A percentile compares a stretch with the other conserved stretches of the same genome.
These are phyloP conservation scores for Prunus yedoensis DNA, from an alignment of 331 rosid genomes.

Conservation along the genomic window DNA sequence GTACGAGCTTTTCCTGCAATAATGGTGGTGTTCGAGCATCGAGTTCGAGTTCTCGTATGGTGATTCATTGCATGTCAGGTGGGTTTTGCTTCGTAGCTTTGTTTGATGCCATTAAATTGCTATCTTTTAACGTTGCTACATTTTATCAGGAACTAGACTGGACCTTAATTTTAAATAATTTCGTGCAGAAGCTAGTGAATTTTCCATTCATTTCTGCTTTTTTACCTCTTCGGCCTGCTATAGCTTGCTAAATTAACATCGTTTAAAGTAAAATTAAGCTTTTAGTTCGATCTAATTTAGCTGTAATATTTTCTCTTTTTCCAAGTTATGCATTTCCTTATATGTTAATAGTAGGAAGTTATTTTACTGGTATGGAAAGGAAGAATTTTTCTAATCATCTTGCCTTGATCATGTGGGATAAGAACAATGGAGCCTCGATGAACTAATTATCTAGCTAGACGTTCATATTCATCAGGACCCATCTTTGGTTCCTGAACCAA, in stretches of 20 bases:
- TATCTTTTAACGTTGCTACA: neutral
- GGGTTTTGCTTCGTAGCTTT: constrained; percentile 9
- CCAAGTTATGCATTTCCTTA: neutral
- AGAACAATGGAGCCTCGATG: neutral
- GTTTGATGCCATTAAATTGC: constrained; percentile 7
- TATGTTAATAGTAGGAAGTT: neutral
- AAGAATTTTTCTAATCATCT: neutral
- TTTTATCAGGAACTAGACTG: neutral
- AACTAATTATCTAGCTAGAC: neutral
- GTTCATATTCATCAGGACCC: neutral
- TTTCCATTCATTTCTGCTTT: neutral
- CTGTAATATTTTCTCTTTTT: neutral
- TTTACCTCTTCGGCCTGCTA: no score
- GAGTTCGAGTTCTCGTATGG: constrained; percentile 46
- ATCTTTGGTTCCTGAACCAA: neutral
- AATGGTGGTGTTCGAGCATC: constrained; percentile 36
- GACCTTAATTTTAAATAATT: neutral
- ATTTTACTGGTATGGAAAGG: neutral
- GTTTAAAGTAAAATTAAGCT: neutral
- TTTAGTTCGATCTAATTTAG: neutral
- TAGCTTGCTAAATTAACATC: neutral
- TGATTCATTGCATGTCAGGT: constrained; percentile 74
- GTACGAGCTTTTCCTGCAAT: constrained; percentile 39
- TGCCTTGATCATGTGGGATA: neutral
- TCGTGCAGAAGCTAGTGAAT: neutral